Percentiles rank a stretch among this genome's conserved stretches.
phyloP scores from a whole-genome alignment of 2,329 filamentous ascomycete genomes.

The Botrytis tulipae region DNA sequence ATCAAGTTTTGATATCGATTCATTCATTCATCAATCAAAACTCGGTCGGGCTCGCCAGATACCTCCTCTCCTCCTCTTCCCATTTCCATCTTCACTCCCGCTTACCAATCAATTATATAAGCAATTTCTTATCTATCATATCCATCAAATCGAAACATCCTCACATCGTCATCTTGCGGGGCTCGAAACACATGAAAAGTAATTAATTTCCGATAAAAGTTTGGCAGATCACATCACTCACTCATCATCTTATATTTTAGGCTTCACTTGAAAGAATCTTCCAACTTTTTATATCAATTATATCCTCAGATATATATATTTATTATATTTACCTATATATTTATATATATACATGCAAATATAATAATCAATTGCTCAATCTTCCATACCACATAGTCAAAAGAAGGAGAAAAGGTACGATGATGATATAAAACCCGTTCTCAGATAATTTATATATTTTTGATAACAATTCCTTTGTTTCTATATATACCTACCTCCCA shows the following conservation, averaged over 20 bases:
- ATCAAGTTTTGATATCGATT: neutral
- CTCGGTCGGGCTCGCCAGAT: too few species aligned
- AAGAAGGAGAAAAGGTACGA: neutral
- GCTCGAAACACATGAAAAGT: neutral
- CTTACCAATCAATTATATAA: neutral
- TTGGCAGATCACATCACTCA: neutral
- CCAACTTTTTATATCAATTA: neutral
- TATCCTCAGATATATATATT: too few species aligned
- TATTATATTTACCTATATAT: too few species aligned
- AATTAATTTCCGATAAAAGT: neutral
- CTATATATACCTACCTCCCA: too few species aligned
- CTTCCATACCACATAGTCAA: neutral
- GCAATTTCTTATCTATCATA: neutral
- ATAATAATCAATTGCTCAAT: neutral
- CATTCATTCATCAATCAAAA: neutral
- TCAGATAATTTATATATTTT: neutral
- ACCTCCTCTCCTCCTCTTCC: neutral
- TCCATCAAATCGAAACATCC: neutral
- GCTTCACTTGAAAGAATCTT: neutral
- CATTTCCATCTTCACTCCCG: neutral
- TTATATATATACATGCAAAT: too few species aligned
- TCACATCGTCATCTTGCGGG: conserved; percentile 2
- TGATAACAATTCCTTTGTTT: neutral
- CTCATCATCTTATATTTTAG: neutral
- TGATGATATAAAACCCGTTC: neutral